Evolutionary conservation across 1,284 basidiomycete species (phyloP), one percentile per base, ranked within the genome.

Genomic region (Inonotus hispidus): DNA sequence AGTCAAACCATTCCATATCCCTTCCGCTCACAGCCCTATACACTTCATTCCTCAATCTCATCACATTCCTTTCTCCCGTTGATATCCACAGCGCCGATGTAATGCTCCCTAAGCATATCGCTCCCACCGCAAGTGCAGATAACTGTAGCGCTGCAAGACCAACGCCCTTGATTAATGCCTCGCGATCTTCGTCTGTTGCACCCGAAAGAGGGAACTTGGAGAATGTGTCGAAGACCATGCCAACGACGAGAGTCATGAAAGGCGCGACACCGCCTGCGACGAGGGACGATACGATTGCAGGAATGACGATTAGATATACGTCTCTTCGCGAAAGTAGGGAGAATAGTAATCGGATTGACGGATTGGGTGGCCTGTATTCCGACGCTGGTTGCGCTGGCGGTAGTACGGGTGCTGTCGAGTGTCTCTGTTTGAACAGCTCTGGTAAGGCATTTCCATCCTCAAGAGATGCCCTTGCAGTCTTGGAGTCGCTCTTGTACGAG

Each of bases 221-320:
- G 68, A 97, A 95, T 0, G 87, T 80, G 67, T 91, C 82, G 75
- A 98, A 97, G 4, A 88, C 85, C 58, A 90, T 82, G 32, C 96
- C 95, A 65, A 98, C 79, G 65, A 96, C 84, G 58, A 85, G 82
- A 5, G 96, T 95, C 94, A 98, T 98, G 77, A 92, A 92, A 0
- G 96, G 93, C 0, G 92, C 93, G 39, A 98, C 80, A 39, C 87
- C 83, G 47, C 93, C 92, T 0, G 87, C 81, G 46, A 84, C 74
- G 43, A 93, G 62, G 3, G 93, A 90, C 27, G 85, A 79, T 47
- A 83, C 19, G 57, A 90, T 66, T 2, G 90, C 93, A 1, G 95
- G 95, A 27, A 88, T 65, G 56, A 95, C 74, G 63, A 93, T 77
- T 23, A 79, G 66, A 54, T 83, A 67, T 60, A 80, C 68, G 67